These are phyloP conservation scores for Mycogone perniciosa DNA, from an alignment of 2,329 filamentous ascomycete genomes.

Conservation along the genomic window DNA sequence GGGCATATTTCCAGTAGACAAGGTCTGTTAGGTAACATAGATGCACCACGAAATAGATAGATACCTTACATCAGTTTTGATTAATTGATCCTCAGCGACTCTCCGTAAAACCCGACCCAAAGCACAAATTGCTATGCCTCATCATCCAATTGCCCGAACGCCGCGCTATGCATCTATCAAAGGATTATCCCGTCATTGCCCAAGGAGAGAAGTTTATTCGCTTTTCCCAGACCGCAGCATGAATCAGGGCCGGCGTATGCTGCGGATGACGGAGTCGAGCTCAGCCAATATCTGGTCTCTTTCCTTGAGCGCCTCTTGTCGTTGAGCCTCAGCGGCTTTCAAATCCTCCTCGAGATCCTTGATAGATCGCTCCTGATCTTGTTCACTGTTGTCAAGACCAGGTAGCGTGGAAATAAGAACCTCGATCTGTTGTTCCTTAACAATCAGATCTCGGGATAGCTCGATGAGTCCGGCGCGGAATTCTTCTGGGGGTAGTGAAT, in stretches of 20 bases:
- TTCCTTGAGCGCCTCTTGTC: conserved; percentile 57
- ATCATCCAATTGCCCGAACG: conserved; percentile 16
- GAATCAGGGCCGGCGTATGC: conserved; percentile 51
- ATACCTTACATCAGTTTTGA: neutral
- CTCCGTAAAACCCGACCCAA: neutral
- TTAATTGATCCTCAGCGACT: neutral
- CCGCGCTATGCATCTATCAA: conserved; percentile 22
- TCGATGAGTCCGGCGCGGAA: conserved; percentile 65
- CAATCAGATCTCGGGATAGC: conserved; percentile 67
- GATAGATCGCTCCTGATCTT: conserved; percentile 65
- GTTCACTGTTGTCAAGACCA: conserved; percentile 70
- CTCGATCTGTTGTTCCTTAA: conserved; percentile 81
- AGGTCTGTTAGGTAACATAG: neutral
- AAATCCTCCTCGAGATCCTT: conserved; percentile 60
- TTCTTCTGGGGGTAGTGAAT: conserved; percentile 55
- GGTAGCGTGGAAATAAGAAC: conserved; percentile 67
- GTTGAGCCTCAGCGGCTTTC: conserved; percentile 54
- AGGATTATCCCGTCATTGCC: neutral
- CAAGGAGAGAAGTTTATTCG: neutral
- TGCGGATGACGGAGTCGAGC: conserved; percentile 55
- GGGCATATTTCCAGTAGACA: too few relatives aligned
- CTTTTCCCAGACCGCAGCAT: too few relatives aligned
- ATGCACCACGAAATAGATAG: conserved; percentile 4
- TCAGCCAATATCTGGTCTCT: conserved; percentile 54
- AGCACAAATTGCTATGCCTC: neutral